A percentile compares a stretch with the other conserved stretches of the same genome.
Conservation (phyloP, 208 protist species). For the Lotmaria passim region DNA sequence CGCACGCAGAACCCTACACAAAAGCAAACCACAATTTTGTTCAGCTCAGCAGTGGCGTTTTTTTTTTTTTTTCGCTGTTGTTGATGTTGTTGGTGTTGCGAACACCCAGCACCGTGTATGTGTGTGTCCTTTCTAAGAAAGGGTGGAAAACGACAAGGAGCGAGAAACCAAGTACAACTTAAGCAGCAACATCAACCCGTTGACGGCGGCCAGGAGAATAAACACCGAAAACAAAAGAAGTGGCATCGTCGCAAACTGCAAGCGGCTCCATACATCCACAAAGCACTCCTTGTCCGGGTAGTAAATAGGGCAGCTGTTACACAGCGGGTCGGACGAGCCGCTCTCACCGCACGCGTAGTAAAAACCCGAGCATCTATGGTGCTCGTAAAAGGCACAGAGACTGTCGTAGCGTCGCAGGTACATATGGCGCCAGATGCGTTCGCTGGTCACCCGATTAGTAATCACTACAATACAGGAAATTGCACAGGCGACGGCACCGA, state of each 20-base stretch:
- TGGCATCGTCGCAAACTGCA: conserved; percentile 4
- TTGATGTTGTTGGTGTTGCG: too few species aligned
- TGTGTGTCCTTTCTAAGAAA: neutral
- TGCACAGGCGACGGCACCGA: conserved; percentile 26
- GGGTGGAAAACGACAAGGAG: neutral
- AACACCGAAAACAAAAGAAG: conserved; percentile 20
- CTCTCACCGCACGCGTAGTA: neutral
- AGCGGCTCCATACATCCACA: neutral
- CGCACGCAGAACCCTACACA: too few species aligned
- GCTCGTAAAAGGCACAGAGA: conserved; percentile 22
- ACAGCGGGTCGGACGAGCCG: neutral
- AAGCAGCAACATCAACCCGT: conserved; percentile 2
- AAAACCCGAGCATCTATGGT: conserved; percentile 13
- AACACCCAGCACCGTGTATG: too few species aligned
- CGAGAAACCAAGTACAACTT: conserved; percentile 6
- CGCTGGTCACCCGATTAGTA: neutral
- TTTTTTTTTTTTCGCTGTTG: too few species aligned
- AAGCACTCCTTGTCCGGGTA: conserved; percentile 3
- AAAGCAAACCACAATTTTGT: too few species aligned
- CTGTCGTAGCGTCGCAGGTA: neutral
- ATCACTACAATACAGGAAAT: neutral
- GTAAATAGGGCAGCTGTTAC: neutral
- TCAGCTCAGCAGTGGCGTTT: too few species aligned
- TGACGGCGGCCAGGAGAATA: conserved; percentile 8
- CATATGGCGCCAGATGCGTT: neutral